Percentiles rank a stretch among this genome's conserved stretches.
Evolutionary conservation across 2,329 filamentous ascomycete genomes (phyloP).

Genomic region (Chaetomium sp.): DNA sequence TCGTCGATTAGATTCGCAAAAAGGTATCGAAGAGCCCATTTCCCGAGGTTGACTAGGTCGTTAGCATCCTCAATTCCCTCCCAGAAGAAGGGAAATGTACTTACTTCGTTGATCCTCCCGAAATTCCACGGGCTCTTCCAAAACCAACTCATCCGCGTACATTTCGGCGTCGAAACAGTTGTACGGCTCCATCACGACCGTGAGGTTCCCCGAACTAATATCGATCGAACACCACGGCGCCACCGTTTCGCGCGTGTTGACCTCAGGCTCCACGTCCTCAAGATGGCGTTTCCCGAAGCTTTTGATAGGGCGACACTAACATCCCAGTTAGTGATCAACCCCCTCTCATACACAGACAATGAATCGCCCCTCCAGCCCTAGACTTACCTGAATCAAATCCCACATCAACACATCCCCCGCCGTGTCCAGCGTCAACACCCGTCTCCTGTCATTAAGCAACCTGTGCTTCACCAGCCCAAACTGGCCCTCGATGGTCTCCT

Average conservation of each 20-base stretch:
- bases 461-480: conserved; percentile 92
- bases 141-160: conserved; percentile 81
- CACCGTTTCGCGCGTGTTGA: conserved; percentile 84
- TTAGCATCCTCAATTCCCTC: conserved; percentile 13
- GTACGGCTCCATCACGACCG: conserved; percentile 85
- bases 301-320: conserved; percentile 76
- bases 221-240: conserved; percentile 96
- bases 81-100: conserved; percentile 23
- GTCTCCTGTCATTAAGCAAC: conserved; percentile 81
- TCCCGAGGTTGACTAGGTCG: conserved; percentile 79
- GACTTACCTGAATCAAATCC: conserved; percentile 74
- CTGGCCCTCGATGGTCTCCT: conserved; percentile 86
- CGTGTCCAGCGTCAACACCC: conserved; percentile 87
- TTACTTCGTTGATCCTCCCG: conserved; percentile 88
- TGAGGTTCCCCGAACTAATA: conserved; percentile 83
- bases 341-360: no score
- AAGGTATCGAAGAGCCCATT: conserved; percentile 90
- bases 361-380: neutral
- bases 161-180: conserved; percentile 97
- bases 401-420: conserved; percentile 91
- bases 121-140: conserved; percentile 72
- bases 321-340: conserved; percentile 12
- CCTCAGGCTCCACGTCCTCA: conserved; percentile 79
- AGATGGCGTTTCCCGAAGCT: conserved; percentile 93
- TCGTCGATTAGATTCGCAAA: conserved; percentile 87